Evolutionary conservation across 106 monocot genomes (phyloP).

Genomic region (Dioscorea alata): DNA sequence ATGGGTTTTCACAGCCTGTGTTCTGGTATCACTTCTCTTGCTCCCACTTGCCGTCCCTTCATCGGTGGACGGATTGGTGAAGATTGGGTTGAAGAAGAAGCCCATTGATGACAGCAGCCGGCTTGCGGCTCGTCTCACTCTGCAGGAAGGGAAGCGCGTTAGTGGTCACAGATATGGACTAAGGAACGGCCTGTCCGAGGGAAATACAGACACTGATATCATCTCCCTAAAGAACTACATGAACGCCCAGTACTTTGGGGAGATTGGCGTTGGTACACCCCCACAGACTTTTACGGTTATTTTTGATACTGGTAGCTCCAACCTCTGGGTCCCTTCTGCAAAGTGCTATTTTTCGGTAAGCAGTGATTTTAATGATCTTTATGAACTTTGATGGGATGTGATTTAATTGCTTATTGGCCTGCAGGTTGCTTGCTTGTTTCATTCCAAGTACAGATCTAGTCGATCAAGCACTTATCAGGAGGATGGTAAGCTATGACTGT

Average conservation of each 20-base stretch:
- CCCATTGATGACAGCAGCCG: constrained; percentile 53
- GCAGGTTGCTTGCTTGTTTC: constrained; percentile 79
- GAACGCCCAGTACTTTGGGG: constrained; percentile 98
- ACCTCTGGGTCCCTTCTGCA: constrained; percentile 89
- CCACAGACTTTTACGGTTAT: constrained; percentile 93
- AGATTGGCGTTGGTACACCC: constrained; percentile 81
- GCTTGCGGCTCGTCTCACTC: constrained; percentile 18
- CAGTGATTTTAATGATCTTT: neutral
- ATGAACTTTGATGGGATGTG: neutral
- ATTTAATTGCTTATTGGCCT: neutral
- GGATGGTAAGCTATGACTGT: constrained; percentile 43
- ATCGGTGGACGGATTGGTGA: constrained; percentile 50
- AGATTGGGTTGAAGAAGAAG: constrained; percentile 70
- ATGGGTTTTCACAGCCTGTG: neutral
- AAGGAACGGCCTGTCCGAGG: constrained; percentile 12
- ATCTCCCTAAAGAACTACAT: constrained; percentile 87
- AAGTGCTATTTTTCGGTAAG: constrained; percentile 98
- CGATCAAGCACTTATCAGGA: constrained; percentile 60
- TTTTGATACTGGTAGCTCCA: constrained; percentile 95
- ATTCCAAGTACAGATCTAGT: constrained; percentile 62
- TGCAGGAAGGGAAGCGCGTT: constrained; percentile 18
- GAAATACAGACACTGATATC: constrained; percentile 42
- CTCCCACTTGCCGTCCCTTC: constrained; percentile 19
- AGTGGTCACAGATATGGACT: constrained; percentile 16
- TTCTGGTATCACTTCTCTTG: constrained; percentile 37